These are phyloP conservation scores for Rubus idaeus DNA, from an alignment of 306 rosid genomes.

Conservation along the genomic window DNA sequence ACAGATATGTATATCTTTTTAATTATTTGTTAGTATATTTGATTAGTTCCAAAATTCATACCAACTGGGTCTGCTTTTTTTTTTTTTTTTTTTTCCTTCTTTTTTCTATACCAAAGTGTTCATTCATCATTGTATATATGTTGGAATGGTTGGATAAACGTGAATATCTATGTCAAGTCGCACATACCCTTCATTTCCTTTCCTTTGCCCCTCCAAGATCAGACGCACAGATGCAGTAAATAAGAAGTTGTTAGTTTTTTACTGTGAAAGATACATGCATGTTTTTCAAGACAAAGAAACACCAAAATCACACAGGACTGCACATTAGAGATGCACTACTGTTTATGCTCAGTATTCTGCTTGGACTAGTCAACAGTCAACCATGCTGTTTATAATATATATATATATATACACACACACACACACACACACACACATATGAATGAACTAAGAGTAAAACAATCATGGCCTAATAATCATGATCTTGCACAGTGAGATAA, in stretches of 20 bases:
- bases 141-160: neutral
- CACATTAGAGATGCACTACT: neutral
- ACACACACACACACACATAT: neutral
- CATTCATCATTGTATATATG: neutral
- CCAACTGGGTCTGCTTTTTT: too few species aligned
- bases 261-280: neutral
- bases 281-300: constrained; percentile 18
- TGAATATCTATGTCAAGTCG: neutral
- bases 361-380: constrained; percentile 14
- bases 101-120: too few species aligned
- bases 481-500: constrained; percentile 22
- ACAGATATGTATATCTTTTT: neutral
- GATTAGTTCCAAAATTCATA: neutral
- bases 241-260: too few species aligned
- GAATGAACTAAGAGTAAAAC: neutral
- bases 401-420: too few species aligned
- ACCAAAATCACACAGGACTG: neutral
- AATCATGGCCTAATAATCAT: constrained; percentile 50
- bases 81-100: too few species aligned
- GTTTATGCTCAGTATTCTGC: constrained; percentile 1
- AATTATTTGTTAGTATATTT: neutral
- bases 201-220: neutral
- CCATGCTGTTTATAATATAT: neutral
- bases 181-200: neutral
- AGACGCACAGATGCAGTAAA: too few species aligned